Base-by-base conservation (phyloP, 495 filamentous ascomycete genomes). In the Neurospora sp. region DNA sequence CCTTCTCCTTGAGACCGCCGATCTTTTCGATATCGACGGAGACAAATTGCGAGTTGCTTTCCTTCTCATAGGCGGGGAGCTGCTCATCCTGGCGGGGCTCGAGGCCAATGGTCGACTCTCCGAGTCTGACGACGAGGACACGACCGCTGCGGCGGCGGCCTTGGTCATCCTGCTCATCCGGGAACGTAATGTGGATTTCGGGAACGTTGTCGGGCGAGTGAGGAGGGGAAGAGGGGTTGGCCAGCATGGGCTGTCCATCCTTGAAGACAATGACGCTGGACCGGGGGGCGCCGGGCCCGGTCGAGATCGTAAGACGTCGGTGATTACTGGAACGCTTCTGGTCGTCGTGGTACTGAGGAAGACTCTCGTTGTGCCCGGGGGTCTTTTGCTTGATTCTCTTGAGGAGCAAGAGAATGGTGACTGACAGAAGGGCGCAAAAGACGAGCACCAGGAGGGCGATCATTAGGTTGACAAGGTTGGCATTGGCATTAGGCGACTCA, bases 121-220 rank as follows among this genome's bases (percentile, higher is more conserved):
- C 94, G 75, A 99, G 94, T 62, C 92, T 87, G 37, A 99, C 95
- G 12, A 98, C 88, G n/a, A 99, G 92, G 37, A 97, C 92, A 11
- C 93, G 88, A 38, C 94, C 94, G 69, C 91, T 94, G 84, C 91
- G 92, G 73, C 88, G 88, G 81, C 92, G 92, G 72, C 96, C 96
- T 62, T 90, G 89, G 76, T 97, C 92, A 77, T 94, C 95, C 71
- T 92, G 89, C 86, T 98, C 95, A 76, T 99, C 96, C 16, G 96
- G 96, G 84, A 99, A 98, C 0, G 96, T 99, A 79, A 99, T 97
- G 81, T 94, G 93, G 78, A 99, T 99, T 83, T 98, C 93, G 12
- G 96, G 96, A 14, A 98, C 89, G 72, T 86, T 86, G 76, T 84
- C 86, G n/a, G 93, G 93, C 72, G 92, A 94, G 66, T 90, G 82